Percentiles rank a stretch among this genome's conserved stretches.
phyloP scores from a whole-genome alignment of 2,329 filamentous ascomycete genomes.

The Fusarium tricinctum region DNA sequence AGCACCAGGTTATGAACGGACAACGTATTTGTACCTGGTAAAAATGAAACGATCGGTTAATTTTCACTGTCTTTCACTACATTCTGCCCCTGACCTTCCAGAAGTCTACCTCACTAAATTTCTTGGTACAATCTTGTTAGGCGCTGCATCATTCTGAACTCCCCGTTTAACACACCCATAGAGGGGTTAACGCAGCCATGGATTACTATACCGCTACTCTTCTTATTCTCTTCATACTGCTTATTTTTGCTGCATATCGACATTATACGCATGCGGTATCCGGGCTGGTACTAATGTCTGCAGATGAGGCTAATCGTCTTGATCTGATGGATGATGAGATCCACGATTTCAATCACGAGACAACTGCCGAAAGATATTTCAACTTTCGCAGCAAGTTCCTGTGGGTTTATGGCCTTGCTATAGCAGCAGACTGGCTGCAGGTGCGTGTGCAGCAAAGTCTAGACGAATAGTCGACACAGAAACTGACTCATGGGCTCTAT shows the following conservation, averaged over 20 bases:
- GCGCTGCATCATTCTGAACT: not conserved
- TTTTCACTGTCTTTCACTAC: too few species aligned
- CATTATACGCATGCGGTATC: not conserved
- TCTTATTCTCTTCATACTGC: not conserved
- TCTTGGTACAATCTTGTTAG: not conserved
- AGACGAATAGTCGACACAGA: fast-evolving
- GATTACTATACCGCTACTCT: not conserved
- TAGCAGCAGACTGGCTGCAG: constrained; percentile 9
- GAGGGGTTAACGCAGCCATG: not conserved
- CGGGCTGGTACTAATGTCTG: not conserved
- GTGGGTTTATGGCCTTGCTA: not conserved
- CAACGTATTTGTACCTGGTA: too few species aligned
- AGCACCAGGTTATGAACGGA: too few species aligned
- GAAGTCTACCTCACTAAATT: too few species aligned
- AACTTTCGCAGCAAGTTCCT: not conserved
- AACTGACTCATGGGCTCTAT: fast-evolving
- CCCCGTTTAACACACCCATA: fast-evolving
- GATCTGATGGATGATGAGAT: constrained; percentile 13
- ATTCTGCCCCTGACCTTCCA: too few species aligned
- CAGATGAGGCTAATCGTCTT: not conserved
- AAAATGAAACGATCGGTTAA: too few species aligned
- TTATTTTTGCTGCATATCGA: not conserved
- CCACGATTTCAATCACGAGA: constrained; percentile 1
- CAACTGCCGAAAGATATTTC: not conserved
- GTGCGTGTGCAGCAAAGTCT: not conserved